A percentile compares a stretch with the other conserved stretches of the same genome.
Conservation (phyloP, 2,329 filamentous ascomycete genomes). For the Colletotrichum navitas region DNA sequence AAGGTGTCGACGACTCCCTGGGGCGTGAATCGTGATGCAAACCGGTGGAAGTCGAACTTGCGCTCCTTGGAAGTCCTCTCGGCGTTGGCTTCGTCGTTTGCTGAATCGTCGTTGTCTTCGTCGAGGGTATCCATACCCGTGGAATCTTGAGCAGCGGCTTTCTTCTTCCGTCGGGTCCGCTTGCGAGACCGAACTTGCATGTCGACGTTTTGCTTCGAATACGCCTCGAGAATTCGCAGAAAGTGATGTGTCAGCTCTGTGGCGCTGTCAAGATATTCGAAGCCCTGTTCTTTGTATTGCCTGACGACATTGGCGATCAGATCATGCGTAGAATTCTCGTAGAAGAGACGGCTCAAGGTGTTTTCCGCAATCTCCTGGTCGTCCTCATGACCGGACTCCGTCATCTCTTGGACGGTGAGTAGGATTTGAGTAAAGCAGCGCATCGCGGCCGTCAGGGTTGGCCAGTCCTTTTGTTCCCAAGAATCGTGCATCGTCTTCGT, state of each 20-base stretch:
- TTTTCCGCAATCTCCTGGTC: slow-evolving; percentile 98
- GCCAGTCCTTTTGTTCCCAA: slow-evolving; percentile 87
- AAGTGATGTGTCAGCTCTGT: slow-evolving; percentile 95
- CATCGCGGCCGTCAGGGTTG: slow-evolving; percentile 88
- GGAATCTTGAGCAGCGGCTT: slow-evolving; percentile 65
- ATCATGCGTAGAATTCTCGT: slow-evolving; percentile 95
- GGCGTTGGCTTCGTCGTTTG: slow-evolving; percentile 77
- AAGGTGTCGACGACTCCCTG: slow-evolving; percentile 93
- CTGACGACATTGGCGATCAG: slow-evolving; percentile 83
- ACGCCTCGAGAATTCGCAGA: slow-evolving; percentile 89
- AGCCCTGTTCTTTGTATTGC: slow-evolving; percentile 93
- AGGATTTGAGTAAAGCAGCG: slow-evolving; percentile 95
- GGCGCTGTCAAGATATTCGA: slow-evolving; percentile 91
- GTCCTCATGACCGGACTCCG: slow-evolving; percentile 85
- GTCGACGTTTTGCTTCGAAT: slow-evolving; percentile 94
- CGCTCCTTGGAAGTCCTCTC: slow-evolving; percentile 82
- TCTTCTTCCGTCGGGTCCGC: slow-evolving; percentile 79
- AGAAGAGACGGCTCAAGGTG: slow-evolving; percentile 96
- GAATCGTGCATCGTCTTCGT: slow-evolving; percentile 85
- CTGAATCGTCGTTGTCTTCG: slow-evolving; percentile 76
- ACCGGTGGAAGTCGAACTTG: slow-evolving; percentile 93
- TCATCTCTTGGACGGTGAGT: slow-evolving; percentile 93
- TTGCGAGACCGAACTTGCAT: slow-evolving; percentile 90
- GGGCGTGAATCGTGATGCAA: slow-evolving; percentile 82
- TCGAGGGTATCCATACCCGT: slow-evolving; percentile 60